phyloP scores from a whole-genome alignment of 768 basidiomycete genomes.

The Neoboletus brunneissimus region DNA sequence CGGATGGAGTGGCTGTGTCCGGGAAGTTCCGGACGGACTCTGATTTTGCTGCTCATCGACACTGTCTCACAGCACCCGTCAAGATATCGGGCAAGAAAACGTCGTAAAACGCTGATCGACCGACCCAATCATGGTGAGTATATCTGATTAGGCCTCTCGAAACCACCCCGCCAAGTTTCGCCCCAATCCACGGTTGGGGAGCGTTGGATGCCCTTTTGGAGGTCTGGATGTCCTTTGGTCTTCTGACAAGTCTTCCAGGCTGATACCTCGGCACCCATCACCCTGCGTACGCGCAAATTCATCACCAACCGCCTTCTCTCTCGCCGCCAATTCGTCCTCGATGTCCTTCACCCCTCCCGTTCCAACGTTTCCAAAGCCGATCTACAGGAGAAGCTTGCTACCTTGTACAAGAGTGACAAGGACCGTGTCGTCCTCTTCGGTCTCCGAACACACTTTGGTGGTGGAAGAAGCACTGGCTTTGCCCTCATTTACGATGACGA shows the following conservation, averaged over 20 bases:
- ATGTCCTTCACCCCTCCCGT: conserved; percentile 93
- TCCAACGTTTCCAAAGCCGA: conserved; percentile 92
- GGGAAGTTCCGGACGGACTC: conserved; percentile 45
- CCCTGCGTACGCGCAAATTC: conserved; percentile 98
- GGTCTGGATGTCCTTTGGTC: conserved; percentile 21
- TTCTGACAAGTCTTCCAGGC: conserved; percentile 45
- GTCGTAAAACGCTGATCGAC: conserved; percentile 17
- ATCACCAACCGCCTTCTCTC: conserved; percentile 97
- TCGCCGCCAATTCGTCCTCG: conserved; percentile 94
- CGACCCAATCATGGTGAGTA: conserved; percentile 37
- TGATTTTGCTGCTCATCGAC: conserved; percentile 15
- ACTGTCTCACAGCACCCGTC: conserved; percentile 19
- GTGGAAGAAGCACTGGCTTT: conserved; percentile 96
- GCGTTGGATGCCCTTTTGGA: conserved; percentile 27
- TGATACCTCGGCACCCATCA: conserved; percentile 81
- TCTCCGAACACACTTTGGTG: conserved; percentile 95
- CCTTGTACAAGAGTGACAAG: conserved; percentile 91
- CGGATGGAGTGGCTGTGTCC: conserved; percentile 30
- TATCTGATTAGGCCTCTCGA: conserved; percentile 8
- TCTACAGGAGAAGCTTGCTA: conserved; percentile 87
- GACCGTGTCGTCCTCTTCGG: conserved; percentile 91
- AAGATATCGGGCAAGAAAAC: conserved; percentile 30
- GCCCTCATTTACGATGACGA: conserved; percentile 97
- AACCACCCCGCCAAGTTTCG: conserved; percentile 1
- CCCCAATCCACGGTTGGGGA: conserved; percentile 6